Evolutionary conservation across 2,329 filamentous ascomycete genomes (phyloP).

Genomic region (Cladosporium sp.): DNA sequence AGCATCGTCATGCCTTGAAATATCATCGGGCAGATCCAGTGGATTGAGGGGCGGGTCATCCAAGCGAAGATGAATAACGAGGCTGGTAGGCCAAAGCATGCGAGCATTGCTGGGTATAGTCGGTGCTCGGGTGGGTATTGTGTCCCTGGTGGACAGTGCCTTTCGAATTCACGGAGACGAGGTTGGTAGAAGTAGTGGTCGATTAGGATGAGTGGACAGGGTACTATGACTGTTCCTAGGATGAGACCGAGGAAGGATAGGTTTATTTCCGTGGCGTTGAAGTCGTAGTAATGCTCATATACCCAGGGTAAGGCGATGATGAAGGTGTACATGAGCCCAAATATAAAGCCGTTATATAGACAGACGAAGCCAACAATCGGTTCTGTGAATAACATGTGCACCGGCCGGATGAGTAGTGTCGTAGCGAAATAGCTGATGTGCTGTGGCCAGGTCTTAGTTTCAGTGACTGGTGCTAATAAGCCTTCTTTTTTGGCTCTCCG

Average conservation of each 20-base stretch:
- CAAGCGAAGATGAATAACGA: slow-evolving; percentile 40
- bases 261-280: slow-evolving; percentile 31
- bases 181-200: slow-evolving; percentile 37
- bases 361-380: slow-evolving; percentile 45
- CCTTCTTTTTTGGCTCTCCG: slow-evolving; percentile 30
- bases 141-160: slow-evolving; percentile 11
- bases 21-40: slow-evolving; percentile 43
- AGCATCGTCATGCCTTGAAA: slow-evolving; percentile 30
- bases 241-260: slow-evolving; percentile 38
- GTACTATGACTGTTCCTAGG: slow-evolving; percentile 27
- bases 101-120: slow-evolving; percentile 37
- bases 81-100: slow-evolving; percentile 32
- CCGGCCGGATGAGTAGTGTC: slow-evolving; percentile 30
- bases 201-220: slow-evolving; percentile 29
- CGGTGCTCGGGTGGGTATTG: slow-evolving; percentile 33
- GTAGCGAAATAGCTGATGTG: slow-evolving; percentile 26
- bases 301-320: slow-evolving; percentile 41
- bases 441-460: neutral
- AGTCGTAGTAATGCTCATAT: slow-evolving; percentile 33
- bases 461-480: slow-evolving; percentile 22
- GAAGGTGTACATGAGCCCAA: slow-evolving; percentile 44
- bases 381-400: slow-evolving; percentile 43
- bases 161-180: slow-evolving; percentile 21
- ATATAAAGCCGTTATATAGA: slow-evolving; percentile 44
- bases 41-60: slow-evolving; percentile 34